A percentile compares a stretch with the other conserved stretches of the same genome.
Conservation (phyloP, 805 yeast genomes). For the Huiozyma naganishii region DNA sequence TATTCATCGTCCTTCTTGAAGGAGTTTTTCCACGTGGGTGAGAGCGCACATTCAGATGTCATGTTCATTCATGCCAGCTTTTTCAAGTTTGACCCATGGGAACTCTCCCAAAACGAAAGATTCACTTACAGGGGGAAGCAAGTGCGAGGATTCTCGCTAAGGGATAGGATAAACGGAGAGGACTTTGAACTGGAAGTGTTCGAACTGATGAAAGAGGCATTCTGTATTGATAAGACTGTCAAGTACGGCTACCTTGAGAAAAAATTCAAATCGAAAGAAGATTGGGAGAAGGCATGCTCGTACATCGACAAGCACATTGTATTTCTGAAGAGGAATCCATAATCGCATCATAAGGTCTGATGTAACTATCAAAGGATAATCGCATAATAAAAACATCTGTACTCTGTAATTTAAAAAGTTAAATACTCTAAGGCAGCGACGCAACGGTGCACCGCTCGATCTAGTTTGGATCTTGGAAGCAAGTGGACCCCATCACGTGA, state of each 20-base stretch:
- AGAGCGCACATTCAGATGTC: slow-evolving; percentile 10
- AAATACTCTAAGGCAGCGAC: too few species aligned
- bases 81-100: slow-evolving; percentile 29
- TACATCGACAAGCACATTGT: slow-evolving; percentile 15
- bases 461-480: too few species aligned
- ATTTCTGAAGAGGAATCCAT: slow-evolving; percentile 8
- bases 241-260: slow-evolving; percentile 10
- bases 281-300: slow-evolving; percentile 14
- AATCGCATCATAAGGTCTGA: too few species aligned
- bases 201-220: slow-evolving; percentile 7
- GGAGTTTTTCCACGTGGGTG: neutral
- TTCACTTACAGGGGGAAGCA: slow-evolving; percentile 15
- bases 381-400: too few species aligned
- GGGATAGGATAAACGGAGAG: slow-evolving; percentile 5
- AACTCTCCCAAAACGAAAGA: slow-evolving; percentile 10
- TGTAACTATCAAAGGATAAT: too few species aligned
- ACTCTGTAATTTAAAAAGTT: too few species aligned
- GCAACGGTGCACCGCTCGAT: too few species aligned
- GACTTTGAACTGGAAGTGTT: slow-evolving; percentile 22
- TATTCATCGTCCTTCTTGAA: neutral
- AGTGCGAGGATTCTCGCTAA: slow-evolving; percentile 15
- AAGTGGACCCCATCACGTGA: too few species aligned
- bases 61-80: slow-evolving; percentile 31
- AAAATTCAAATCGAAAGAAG: neutral
- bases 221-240: slow-evolving; percentile 13